Conservation (phyloP, 108 stramenopile species). For the Skeletonema potamos region DNA sequence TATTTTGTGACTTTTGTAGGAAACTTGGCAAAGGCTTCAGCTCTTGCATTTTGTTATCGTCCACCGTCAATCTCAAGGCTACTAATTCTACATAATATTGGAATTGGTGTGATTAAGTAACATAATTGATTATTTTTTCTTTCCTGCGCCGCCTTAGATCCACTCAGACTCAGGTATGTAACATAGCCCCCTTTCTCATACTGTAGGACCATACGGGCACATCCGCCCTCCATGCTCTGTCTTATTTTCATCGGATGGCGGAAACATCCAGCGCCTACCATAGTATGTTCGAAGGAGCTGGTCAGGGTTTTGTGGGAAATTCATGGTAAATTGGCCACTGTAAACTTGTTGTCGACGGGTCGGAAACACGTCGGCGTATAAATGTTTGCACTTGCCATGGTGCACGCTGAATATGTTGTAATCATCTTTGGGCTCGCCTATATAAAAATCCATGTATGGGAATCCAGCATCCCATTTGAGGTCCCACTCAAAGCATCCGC, state of each 20-base stretch:
- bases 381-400: neutral
- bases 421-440: neutral
- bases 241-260: neutral
- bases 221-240: neutral
- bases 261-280: neutral
- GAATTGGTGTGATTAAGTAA: too few species aligned
- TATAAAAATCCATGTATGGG: neutral
- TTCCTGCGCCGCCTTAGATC: too few species aligned
- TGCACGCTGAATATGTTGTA: neutral
- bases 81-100: too few species aligned
- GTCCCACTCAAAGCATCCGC: neutral
- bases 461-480: neutral
- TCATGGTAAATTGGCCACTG: neutral
- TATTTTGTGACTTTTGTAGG: too few species aligned
- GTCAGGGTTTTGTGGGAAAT: neutral
- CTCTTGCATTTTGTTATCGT: too few species aligned
- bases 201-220: neutral
- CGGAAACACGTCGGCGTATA: neutral
- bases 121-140: too few species aligned
- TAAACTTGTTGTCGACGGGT: neutral
- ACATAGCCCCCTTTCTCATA: too few species aligned
- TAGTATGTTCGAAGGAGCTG: neutral
- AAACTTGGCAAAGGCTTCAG: too few species aligned
- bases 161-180: too few species aligned
- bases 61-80: too few species aligned